Base-by-base conservation (phyloP, 2,329 filamentous ascomycete genomes). In the Botrytis galanthina region DNA sequence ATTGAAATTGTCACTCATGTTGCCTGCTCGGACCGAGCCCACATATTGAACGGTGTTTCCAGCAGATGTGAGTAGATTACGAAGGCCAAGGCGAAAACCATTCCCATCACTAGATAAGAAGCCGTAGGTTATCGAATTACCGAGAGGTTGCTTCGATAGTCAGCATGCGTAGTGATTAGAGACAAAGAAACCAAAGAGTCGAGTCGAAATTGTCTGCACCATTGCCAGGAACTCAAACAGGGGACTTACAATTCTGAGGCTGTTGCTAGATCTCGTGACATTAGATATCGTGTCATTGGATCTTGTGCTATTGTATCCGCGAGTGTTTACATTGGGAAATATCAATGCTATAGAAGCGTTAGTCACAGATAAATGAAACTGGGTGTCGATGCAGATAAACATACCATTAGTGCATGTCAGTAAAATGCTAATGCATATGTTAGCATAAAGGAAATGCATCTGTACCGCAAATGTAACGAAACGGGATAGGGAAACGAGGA, bases 101-200 rank as follows among this genome's bases (percentile, higher is more conserved):
- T 84, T 84, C 2, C 80, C 80, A 60, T 78, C 78, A 14, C 48
- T 74, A 46, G 59, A 74, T 63, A 72, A 74, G 51, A 79, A 83
- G 4, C 84, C 84, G 26, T 73, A 75, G 0, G 82, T 83, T 61
- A 83, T 83, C 3, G 81, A 83, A 26, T 83, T 81, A 1, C 82
- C 82, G 7, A 84, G 79, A 1, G 82, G 81, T 69, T 69, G 63
- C 71, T 73, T 20, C 16, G 4, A 39, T 12, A 37, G 32, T 69
- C 37, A 39, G 39, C 39, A 69, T 42, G 32, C 20, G 51, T 48
- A 60, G 7, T 12, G 7, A 12, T n/a, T 61, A 1, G 18, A 46
- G 20, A 20, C 51, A 5, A 20, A 37, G 14, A 5, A 35, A n/a
- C 22, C 29, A 22, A 26, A 29, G 62, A 26, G n/a, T 39, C 7